Percentiles rank a stretch among this genome's conserved stretches.
Conservation (phyloP, 2,329 filamentous ascomycete genomes). For the Arthroderma uncinatum region DNA sequence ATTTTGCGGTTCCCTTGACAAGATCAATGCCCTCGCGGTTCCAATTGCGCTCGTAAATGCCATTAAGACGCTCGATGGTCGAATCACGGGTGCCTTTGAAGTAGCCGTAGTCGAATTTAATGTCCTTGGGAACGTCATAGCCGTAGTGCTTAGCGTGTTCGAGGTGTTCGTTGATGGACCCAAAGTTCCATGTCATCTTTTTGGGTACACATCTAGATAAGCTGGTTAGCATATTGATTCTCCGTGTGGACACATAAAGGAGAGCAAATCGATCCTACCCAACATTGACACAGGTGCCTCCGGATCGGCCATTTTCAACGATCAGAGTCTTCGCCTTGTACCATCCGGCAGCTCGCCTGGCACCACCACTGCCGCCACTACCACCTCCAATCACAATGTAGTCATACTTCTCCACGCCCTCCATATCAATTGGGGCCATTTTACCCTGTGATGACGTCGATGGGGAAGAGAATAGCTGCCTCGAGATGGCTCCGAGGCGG, state of each 20-base stretch:
- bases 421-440: constrained; percentile 30
- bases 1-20: constrained; percentile 39
- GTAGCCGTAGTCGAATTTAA: constrained; percentile 34
- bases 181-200: constrained; percentile 45
- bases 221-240: background rate
- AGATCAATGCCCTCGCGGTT: constrained; percentile 40
- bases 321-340: constrained; percentile 43
- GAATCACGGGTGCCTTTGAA: constrained; percentile 41
- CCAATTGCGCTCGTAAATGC: constrained; percentile 42
- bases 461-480: constrained; percentile 33
- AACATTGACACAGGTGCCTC: constrained; percentile 44
- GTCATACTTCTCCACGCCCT: constrained; percentile 40
- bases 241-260: background rate
- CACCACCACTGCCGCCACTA: constrained; percentile 42
- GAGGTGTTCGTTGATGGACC: constrained; percentile 39
- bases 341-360: constrained; percentile 41
- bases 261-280: constrained; percentile 32
- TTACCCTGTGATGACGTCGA: background rate
- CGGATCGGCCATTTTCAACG: constrained; percentile 39
- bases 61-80: constrained; percentile 36
- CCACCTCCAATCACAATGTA: constrained; percentile 47
- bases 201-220: constrained; percentile 40
- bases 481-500: constrained; percentile 31
- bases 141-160: constrained; percentile 38
- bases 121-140: constrained; percentile 35